Base-by-base conservation (phyloP, 257 asterid genomes). In the Lithospermum erythrorhizon region DNA sequence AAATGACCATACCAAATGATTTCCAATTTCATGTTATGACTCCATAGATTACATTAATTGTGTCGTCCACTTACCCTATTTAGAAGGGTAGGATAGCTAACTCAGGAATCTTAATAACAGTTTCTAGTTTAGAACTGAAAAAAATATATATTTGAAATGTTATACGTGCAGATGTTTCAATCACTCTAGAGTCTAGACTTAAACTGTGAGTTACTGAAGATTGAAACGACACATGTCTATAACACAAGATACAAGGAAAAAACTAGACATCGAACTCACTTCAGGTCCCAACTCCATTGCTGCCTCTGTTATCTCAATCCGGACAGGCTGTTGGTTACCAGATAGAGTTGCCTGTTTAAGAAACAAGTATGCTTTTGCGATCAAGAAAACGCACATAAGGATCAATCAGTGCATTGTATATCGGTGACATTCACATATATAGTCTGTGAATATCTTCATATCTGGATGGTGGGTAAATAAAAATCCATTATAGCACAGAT, bases 281-380 rank as follows among this genome's bases (percentile, higher is more conserved):
- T 84, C 97, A 20, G 96, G 59, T 56, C 97, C 98, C 70, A 89
- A 76, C 67, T 80, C 94, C 97, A 93, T 93, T 63, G 98, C 98
- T 68, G 95, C 97, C 64, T 91, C 95, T 0, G 98, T 93, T 68
- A 89, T 93, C 77, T 93, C 97, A 66, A 88, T 86, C 41, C 97
- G 87, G 56, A 93, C 78, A 0, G 98, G 98, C 57, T 93, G 95
- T 69, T 89, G 98, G 76, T 93, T 93, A 48, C 97, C 98, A 35
- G 97, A 81, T 27, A 89, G 85, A 1, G 98, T 93, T 72, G 89
- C 98, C 96, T 87, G 77, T 54, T 69, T 65, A 23, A 56, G 9
- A 56, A 56, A 19, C 27, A 20, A 53, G 21, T n/a, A 53, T 20
- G 21, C 2, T 6, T 18, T 22, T n/a, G 16, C 57, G 21, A 22